Evolutionary conservation across 139 green algal genomes (phyloP), one percentile per base, ranked within the genome.

Genomic region (Monoraphidium neglectum): DNA sequence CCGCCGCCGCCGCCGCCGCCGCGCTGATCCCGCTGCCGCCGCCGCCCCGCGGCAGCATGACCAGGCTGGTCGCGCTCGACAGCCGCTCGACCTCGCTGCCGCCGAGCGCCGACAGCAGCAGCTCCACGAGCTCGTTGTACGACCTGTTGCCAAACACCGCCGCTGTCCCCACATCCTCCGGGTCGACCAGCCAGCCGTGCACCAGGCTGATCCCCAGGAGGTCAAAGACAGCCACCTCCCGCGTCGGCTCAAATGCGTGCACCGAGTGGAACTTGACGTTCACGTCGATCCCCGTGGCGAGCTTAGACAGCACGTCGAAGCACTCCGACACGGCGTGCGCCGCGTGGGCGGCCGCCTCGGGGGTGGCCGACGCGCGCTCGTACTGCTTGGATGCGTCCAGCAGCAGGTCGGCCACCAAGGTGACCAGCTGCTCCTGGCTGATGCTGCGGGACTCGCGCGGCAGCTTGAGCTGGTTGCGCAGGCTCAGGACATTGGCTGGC

Each of bases 101-200:
- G 26, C 40, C 75, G 35, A 75, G 28, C 6, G 23, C 54, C 10
- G 51, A 13, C 36, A 80, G 47, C 21, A 80, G 75, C 37, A 80
- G 4, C 40, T 80, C 75, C 15, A 80, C 65, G 18, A 97, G 62
- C 75, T 95, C 84, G 59, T 98, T 98, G 85, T 98, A 98, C 1
- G 82, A 89, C 26, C 65, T 79, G 43, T 68, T 69, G 49, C 77
- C 71, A 28, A 89, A 68, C 38, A 84, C 81, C 4, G 35, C n/a
- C 24, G 66, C 62, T 24, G 77, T 53, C n/a, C 71, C 56, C 2
- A 21, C 16, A 71, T 87, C 84, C 21, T 83, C 5, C 2, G 90
- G 84, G 74, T 97, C 94, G 5, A 93, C 80, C 43, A 99, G 79
- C 96, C 96, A 99, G 54, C 95, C 96, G 76, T 99, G 96, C 53